phyloP scores from a whole-genome alignment of 2,329 filamentous ascomycete genomes.

The Colletotrichum sansevieriae region DNA sequence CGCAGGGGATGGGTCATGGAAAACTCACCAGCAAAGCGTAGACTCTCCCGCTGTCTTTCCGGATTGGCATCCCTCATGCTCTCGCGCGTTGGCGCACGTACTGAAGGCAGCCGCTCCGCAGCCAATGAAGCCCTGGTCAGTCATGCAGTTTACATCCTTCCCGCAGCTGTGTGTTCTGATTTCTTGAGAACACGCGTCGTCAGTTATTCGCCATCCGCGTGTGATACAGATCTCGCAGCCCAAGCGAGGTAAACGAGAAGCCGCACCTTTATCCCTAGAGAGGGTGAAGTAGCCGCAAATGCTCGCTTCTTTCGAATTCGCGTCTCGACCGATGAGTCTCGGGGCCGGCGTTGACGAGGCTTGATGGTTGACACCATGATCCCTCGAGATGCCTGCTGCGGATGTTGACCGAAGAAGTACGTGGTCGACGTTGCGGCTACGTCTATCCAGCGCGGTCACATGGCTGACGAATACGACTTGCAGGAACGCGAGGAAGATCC shows the following conservation, averaged over 20 bases:
- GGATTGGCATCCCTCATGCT: conserved; percentile 1
- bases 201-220: no score
- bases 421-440: not conserved
- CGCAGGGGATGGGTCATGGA: not conserved
- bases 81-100: conserved; percentile 11
- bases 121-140: not conserved
- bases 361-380: not conserved
- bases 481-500: no score
- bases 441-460: no score
- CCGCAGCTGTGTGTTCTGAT: conserved; percentile 6
- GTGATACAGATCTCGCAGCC: no score
- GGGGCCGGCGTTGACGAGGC: not conserved
- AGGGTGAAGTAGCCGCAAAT: conserved; percentile 8
- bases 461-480: no score
- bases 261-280: not conserved
- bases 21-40: conserved; percentile 10
- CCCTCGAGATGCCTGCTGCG: not conserved
- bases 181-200: not conserved
- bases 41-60: not conserved
- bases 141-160: not conserved
- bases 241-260: not conserved
- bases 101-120: not conserved
- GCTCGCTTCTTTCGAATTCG: not conserved
- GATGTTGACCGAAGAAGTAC: not conserved
- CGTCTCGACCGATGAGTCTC: not conserved